A percentile compares a stretch with the other conserved stretches of the same genome.
Conservation (phyloP, 306 rosid genomes). For the Cyclanthera cordifolia region DNA sequence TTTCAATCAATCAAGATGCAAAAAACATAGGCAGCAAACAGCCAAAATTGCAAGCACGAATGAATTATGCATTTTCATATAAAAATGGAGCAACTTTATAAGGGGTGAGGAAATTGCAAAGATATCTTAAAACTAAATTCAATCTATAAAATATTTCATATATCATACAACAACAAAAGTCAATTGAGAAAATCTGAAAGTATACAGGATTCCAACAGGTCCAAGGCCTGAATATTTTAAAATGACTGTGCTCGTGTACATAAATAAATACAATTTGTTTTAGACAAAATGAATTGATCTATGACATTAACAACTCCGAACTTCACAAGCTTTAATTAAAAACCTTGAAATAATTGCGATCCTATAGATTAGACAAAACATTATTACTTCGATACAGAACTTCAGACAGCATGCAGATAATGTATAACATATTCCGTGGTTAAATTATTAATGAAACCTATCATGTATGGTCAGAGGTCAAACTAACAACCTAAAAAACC, state of each 20-base stretch:
- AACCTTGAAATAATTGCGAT: conserved; percentile 5
- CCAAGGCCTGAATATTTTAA: background rate
- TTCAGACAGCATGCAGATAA: conserved; percentile 10
- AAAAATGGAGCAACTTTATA: too few species aligned
- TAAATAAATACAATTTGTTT: background rate
- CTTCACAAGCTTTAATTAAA: background rate
- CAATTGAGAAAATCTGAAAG: background rate
- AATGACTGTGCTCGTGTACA: background rate
- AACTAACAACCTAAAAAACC: background rate
- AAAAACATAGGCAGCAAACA: background rate
- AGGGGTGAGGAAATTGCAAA: background rate
- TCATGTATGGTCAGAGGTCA: conserved; percentile 7
- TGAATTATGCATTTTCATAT: too few species aligned
- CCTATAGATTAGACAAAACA: background rate
- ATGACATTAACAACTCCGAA: background rate
- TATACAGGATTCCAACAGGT: background rate
- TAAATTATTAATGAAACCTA: background rate
- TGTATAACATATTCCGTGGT: background rate
- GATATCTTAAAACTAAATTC: background rate
- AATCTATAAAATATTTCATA: background rate
- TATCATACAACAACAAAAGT: background rate
- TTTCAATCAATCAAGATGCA: conserved; percentile 3
- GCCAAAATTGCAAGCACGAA: too few species aligned
- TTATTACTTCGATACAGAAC: background rate
- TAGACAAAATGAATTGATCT: background rate